Evolutionary conservation across 73 alveolate species (phyloP).

Genomic region (Paramecium bursaria): DNA sequence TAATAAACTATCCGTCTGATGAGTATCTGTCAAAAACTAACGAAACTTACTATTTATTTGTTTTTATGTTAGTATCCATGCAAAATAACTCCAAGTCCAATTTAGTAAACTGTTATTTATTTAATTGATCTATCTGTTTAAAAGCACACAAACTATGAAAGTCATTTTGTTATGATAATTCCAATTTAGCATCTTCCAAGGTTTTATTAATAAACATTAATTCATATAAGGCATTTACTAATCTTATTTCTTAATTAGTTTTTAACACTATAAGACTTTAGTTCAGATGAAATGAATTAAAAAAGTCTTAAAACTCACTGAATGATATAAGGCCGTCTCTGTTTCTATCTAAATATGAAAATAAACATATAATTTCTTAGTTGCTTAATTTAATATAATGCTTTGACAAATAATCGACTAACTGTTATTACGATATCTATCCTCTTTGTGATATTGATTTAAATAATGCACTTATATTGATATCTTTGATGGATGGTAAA

Average conservation of each 20-base stretch:
- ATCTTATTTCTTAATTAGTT: conserved; percentile 8
- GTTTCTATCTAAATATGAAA: no score
- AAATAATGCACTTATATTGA: no score
- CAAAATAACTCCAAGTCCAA: conserved; percentile 26
- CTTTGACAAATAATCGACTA: no score
- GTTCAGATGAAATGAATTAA: no score
- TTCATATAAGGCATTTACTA: conserved; percentile 26
- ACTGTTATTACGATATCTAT: no score
- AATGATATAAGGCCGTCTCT: no score
- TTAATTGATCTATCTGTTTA: conserved; percentile 1
- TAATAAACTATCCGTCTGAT: conserved; percentile 17
- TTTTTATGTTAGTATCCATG: conserved; percentile 4
- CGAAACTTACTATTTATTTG: not conserved
- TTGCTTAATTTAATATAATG: no score
- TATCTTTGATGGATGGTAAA: no score
- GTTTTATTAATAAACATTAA: conserved; percentile 9
- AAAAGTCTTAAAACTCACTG: no score
- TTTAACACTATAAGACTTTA: conserved; percentile 19
- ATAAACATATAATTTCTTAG: no score
- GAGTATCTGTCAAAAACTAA: conserved; percentile 18
- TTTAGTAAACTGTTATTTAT: conserved; percentile 5
- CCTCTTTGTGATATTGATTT: no score
- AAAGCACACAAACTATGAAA: not conserved
- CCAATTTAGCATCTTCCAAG: conserved; percentile 15
- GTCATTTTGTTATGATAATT: conserved; percentile 29